Conservation (phyloP, 1,139 yeast species). For the Candida smagusa region DNA sequence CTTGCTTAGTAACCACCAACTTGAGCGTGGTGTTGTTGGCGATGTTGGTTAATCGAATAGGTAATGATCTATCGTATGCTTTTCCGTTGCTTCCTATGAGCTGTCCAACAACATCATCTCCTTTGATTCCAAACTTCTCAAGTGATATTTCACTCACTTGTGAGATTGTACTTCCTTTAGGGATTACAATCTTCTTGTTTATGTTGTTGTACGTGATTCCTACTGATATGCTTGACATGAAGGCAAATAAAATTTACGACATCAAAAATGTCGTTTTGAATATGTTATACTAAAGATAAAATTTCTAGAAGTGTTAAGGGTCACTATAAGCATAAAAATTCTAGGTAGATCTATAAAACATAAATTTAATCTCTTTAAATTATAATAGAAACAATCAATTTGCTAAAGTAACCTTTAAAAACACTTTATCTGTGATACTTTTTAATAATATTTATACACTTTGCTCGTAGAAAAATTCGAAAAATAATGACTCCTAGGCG, state of each 20-base stretch:
- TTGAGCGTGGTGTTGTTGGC: conserved; percentile 31
- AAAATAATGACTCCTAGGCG: conserved; percentile 6
- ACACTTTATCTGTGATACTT: no score
- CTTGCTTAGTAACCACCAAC: conserved; percentile 16
- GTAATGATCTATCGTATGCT: conserved; percentile 29
- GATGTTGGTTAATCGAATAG: conserved; percentile 33
- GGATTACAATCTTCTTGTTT: conserved; percentile 24
- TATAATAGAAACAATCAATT: no score
- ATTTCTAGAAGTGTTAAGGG: no score
- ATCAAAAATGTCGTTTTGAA: no score
- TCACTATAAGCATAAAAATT: no score
- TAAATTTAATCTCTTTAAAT: no score
- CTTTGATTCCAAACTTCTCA: conserved; percentile 24
- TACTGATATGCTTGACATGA: conserved; percentile 25
- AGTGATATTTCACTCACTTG: conserved; percentile 26
- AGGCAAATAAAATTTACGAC: background rate
- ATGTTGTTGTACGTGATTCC: conserved; percentile 19
- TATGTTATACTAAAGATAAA: no score
- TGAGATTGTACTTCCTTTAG: conserved; percentile 24
- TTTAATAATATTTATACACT: no score
- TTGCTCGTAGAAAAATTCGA: no score
- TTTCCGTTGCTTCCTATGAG: conserved; percentile 26
- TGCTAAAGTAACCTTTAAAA: no score
- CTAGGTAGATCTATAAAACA: no score
- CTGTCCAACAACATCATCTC: conserved; percentile 21